These are phyloP conservation scores for Mallotus japonicus DNA, from an alignment of 441 rosid genomes.

Conservation along the genomic window DNA sequence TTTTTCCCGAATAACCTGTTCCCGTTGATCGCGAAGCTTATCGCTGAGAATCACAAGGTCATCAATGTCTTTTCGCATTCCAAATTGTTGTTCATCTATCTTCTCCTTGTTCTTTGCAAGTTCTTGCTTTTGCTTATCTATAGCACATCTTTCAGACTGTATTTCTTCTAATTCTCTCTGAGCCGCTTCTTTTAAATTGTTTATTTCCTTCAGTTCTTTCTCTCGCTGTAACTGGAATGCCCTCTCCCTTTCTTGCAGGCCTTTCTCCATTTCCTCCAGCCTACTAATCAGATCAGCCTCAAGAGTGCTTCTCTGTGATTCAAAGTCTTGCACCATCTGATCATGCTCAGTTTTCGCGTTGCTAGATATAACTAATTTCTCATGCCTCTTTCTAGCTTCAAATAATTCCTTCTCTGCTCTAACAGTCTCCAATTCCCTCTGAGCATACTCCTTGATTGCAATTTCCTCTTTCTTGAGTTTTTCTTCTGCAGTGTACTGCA, in stretches of 20 bases:
- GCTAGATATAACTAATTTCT: slow-evolving; percentile 51
- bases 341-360: slow-evolving; percentile 48
- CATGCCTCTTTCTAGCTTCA: slow-evolving; percentile 61
- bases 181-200: slow-evolving; percentile 43
- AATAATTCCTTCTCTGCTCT: slow-evolving; percentile 66
- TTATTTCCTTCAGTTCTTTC: slow-evolving; percentile 42
- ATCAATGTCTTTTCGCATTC: slow-evolving; percentile 57
- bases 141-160: slow-evolving; percentile 40
- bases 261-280: slow-evolving; percentile 58
- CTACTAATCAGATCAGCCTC: slow-evolving; percentile 44
- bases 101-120: slow-evolving; percentile 44
- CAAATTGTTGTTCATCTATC: slow-evolving; percentile 53
- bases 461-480: slow-evolving; percentile 58
- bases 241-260: slow-evolving; percentile 38
- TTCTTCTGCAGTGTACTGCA: slow-evolving; percentile 47
- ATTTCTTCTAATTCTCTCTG: slow-evolving; percentile 54
- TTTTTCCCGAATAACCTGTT: slow-evolving; percentile 48
- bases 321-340: slow-evolving; percentile 59
- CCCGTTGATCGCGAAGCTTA: slow-evolving; percentile 55
- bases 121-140: slow-evolving; percentile 51
- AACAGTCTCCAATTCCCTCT: slow-evolving; percentile 54
- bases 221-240: slow-evolving; percentile 49
- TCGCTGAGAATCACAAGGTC: slow-evolving; percentile 59
- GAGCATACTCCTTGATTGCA: slow-evolving; percentile 41
- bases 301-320: slow-evolving; percentile 44